Percentiles rank a stretch among this genome's conserved stretches.
Evolutionary conservation across 768 basidiomycete genomes (phyloP).

Genomic region (Cyathus striatus): DNA sequence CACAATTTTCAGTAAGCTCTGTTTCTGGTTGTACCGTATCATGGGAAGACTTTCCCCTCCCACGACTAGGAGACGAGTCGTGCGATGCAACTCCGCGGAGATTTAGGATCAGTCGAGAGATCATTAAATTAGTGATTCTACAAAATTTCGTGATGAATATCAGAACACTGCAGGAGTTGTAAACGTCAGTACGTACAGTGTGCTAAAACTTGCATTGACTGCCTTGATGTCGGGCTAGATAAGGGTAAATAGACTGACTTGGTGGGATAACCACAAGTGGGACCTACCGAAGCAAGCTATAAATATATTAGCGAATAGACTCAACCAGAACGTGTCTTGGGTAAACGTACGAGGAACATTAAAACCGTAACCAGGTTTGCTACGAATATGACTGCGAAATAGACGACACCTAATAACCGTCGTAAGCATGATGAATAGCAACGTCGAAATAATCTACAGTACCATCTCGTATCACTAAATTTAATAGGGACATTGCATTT

Average conservation of each 20-base stretch:
- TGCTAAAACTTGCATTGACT: conserved; percentile 32
- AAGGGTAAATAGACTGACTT: background rate
- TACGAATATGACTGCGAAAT: conserved; percentile 27
- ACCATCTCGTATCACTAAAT: conserved; percentile 29
- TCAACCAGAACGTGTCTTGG: background rate
- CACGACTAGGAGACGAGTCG: background rate
- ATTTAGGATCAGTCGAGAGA: conserved; percentile 31
- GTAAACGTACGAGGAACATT: conserved; percentile 22
- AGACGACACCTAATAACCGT: conserved; percentile 20
- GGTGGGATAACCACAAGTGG: background rate
- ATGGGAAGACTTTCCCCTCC: background rate
- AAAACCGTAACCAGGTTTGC: conserved; percentile 26
- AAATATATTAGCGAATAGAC: background rate
- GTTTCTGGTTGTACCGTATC: background rate
- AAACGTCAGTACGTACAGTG: conserved; percentile 18
- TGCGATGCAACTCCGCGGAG: conserved; percentile 8
- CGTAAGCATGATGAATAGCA: background rate
- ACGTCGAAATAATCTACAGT: background rate
- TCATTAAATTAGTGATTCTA: conserved; percentile 31
- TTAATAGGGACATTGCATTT: conserved; percentile 14
- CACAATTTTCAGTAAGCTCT: background rate
- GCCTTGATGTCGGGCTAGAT: conserved; percentile 27
- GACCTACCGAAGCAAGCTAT: conserved; percentile 20
- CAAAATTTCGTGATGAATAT: background rate
- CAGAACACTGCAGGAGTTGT: background rate